phyloP scores from a whole-genome alignment of 177 flowering plant species.

The Vitis hybrid region DNA sequence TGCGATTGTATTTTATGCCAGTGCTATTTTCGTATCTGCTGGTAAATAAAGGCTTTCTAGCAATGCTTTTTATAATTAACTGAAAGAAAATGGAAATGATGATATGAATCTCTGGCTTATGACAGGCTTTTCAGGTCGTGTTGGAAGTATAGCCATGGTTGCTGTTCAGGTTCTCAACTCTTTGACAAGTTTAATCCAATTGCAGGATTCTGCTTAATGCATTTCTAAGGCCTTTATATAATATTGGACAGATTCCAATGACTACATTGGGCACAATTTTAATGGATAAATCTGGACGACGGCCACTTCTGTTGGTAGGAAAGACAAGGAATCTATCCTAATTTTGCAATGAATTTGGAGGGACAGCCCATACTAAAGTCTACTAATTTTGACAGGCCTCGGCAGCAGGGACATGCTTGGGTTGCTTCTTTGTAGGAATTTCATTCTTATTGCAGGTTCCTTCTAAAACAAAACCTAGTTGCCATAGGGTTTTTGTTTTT shows the following conservation, averaged over 20 bases:
- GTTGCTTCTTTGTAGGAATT: conserved; percentile 34
- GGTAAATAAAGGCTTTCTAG: not conserved
- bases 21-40: conserved; percentile 10
- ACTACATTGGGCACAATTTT: conserved; percentile 30
- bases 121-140: conserved; percentile 36
- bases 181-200: not conserved
- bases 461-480: not conserved
- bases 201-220: not conserved
- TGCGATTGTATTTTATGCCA: conserved; percentile 1
- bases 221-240: not conserved
- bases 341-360: not conserved
- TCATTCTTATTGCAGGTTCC: conserved; percentile 43
- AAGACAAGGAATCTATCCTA: not conserved
- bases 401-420: conserved; percentile 47
- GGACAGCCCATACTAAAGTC: not conserved
- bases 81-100: not conserved
- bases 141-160: conserved; percentile 42
- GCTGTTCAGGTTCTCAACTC: conserved; percentile 33
- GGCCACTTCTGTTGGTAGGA: conserved; percentile 50
- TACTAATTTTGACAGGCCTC: conserved; percentile 31
- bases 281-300: conserved; percentile 53
- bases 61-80: not conserved
- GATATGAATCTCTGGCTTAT: not conserved
- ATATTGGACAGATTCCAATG: conserved; percentile 44
- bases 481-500: too few species aligned